Evolutionary conservation across 2,329 filamentous ascomycete species (phyloP).

Genomic region (Fusarium staphyleae): DNA sequence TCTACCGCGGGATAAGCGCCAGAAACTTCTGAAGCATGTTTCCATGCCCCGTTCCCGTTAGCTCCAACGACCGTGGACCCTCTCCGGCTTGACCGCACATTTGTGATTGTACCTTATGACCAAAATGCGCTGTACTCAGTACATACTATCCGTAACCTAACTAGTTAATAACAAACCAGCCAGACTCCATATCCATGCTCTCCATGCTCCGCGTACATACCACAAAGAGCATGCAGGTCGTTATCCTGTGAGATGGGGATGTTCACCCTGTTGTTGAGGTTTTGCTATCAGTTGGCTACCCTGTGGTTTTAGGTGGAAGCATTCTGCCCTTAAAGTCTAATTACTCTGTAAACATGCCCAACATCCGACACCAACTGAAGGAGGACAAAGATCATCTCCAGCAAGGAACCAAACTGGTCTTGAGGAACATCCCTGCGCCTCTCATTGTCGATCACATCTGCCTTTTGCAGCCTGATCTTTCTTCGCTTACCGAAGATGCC

Average conservation of each 20-base stretch:
- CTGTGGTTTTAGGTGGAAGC: neutral
- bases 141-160: too few species aligned
- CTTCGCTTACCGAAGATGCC: neutral
- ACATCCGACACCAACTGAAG: too few species aligned
- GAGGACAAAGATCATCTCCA: too few species aligned
- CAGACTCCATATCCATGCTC: slow-evolving; percentile 8
- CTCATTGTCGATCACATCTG: slow-evolving; percentile 1
- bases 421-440: neutral
- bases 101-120: slow-evolving; percentile 10
- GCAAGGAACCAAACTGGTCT: neutral
- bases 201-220: slow-evolving; percentile 12
- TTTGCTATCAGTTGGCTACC: neutral
- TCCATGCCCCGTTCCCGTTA: too few species aligned
- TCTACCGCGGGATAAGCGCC: slow-evolving; percentile 33
- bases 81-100: neutral
- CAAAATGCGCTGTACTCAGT: neutral
- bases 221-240: slow-evolving; percentile 32
- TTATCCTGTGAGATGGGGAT: slow-evolving; percentile 6
- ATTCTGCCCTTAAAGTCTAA: too few species aligned
- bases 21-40: slow-evolving; percentile 26
- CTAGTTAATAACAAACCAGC: neutral
- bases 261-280: neutral
- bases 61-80: slow-evolving; percentile 9
- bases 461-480: neutral
- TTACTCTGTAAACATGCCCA: too few species aligned